Percentiles rank a stretch among this genome's conserved stretches.
Conservation (phyloP, 169 alveolate species). For the Besnoitia besnoiti region DNA sequence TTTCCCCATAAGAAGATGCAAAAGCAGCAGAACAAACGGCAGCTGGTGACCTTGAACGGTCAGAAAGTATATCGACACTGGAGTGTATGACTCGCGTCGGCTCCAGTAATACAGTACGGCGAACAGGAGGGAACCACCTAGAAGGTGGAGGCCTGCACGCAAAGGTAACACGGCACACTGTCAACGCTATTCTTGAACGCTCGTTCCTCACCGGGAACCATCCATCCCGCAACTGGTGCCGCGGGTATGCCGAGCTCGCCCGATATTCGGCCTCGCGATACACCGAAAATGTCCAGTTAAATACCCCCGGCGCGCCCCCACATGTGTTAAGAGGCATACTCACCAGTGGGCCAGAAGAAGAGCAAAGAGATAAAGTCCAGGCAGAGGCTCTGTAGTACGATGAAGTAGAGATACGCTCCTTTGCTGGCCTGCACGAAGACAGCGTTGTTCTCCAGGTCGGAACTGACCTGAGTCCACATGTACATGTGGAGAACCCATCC, state of each 20-base stretch:
- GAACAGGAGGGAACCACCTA: constrained; percentile 65
- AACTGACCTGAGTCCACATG: constrained; percentile 46
- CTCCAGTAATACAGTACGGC: constrained; percentile 74
- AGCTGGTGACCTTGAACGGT: constrained; percentile 73
- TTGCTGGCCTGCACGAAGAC: constrained; percentile 36
- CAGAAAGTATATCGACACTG: constrained; percentile 63
- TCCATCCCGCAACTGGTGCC: no score
- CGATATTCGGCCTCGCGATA: no score
- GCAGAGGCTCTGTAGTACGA: constrained; percentile 33
- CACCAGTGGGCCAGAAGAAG: constrained; percentile 67
- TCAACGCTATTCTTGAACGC: no score
- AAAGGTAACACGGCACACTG: neutral
- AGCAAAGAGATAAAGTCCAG: constrained; percentile 27
- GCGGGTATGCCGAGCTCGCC: no score
- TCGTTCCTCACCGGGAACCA: no score
- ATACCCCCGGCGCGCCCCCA: neutral
- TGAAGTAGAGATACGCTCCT: constrained; percentile 61
- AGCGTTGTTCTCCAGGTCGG: constrained; percentile 52
- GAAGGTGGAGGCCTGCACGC: constrained; percentile 62
- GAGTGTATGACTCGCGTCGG: constrained; percentile 70
- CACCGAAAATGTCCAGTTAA: no score
- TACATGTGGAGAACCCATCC: constrained; percentile 65
- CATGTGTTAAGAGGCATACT: neutral
- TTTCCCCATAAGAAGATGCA: constrained; percentile 72
- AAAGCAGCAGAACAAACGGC: constrained; percentile 68